phyloP scores from a whole-genome alignment of 331 rosid genomes.

The Phaseolus coccineus region DNA sequence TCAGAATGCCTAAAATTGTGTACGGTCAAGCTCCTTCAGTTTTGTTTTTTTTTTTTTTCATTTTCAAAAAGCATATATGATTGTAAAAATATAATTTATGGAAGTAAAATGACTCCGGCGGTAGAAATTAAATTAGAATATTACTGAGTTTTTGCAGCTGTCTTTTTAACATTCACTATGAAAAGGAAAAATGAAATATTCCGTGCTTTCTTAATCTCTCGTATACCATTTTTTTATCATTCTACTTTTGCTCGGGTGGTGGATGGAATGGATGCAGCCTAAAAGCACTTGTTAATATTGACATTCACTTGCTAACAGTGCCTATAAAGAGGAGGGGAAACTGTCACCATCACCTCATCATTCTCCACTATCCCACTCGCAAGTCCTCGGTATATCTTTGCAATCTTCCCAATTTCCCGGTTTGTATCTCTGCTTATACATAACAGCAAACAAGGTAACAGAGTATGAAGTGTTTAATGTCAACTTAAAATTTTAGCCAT shows the following conservation, averaged over 20 bases:
- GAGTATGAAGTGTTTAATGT: slow-evolving; percentile 27
- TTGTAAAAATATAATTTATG: background rate
- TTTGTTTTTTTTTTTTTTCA: background rate
- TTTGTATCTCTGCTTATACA: slow-evolving; percentile 53
- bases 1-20: background rate
- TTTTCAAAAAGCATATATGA: background rate
- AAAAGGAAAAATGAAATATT: slow-evolving; percentile 9
- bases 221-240: background rate
- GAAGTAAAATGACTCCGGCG: background rate
- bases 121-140: background rate
- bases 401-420: slow-evolving; percentile 71
- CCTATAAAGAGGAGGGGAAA: background rate
- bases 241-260: background rate
- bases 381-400: slow-evolving; percentile 81
- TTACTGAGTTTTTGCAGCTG: background rate
- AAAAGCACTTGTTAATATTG: background rate
- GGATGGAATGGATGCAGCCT: background rate
- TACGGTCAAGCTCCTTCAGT: background rate
- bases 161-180: background rate
- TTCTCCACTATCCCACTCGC: slow-evolving; percentile 69
- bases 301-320: background rate
- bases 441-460: slow-evolving; percentile 19
- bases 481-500: background rate
- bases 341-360: slow-evolving; percentile 64
- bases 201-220: slow-evolving; percentile 7